Conservation (phyloP, 1,284 basidiomycete species). For the Sanghuangporus baumii region DNA sequence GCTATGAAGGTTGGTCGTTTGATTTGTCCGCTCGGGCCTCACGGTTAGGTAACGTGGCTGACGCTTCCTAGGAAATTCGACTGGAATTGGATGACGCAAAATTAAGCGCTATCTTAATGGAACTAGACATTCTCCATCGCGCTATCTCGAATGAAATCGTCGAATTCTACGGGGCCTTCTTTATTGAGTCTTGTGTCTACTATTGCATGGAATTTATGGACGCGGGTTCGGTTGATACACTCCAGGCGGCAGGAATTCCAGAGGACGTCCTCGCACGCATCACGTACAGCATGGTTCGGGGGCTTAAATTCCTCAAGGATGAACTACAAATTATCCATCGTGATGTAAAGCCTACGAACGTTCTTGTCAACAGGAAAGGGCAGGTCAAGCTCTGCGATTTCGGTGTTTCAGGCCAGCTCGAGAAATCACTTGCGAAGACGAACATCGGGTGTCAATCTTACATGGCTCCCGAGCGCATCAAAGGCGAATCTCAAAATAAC, state of each 20-base stretch:
- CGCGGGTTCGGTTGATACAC: slow-evolving; percentile 87
- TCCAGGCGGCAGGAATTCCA: slow-evolving; percentile 68
- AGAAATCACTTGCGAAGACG: slow-evolving; percentile 94
- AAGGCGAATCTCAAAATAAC: slow-evolving; percentile 87
- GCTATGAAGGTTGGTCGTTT: slow-evolving; percentile 84
- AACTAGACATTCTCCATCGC: slow-evolving; percentile 95
- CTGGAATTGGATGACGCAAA: slow-evolving; percentile 95
- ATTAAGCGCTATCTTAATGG: slow-evolving; percentile 96
- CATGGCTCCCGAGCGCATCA: slow-evolving; percentile 98
- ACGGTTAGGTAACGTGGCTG: slow-evolving; percentile 7
- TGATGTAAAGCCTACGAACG: slow-evolving; percentile 97
- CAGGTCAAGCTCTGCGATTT: slow-evolving; percentile 97
- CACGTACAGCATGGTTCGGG: slow-evolving; percentile 80
- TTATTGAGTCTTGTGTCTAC: slow-evolving; percentile 97
- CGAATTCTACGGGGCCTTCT: slow-evolving; percentile 98
- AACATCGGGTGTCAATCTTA: slow-evolving; percentile 99
- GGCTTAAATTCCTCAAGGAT: slow-evolving; percentile 94
- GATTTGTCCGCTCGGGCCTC: background rate
- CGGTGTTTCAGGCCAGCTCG: slow-evolving; percentile 95
- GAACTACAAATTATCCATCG: slow-evolving; percentile 96
- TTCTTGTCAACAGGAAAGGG: slow-evolving; percentile 86
- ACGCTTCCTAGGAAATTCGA: slow-evolving; percentile 78
- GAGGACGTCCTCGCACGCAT: slow-evolving; percentile 86
- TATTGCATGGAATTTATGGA: slow-evolving; percentile 99
- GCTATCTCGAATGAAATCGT: slow-evolving; percentile 90